Base-by-base conservation (phyloP, 345 rosid genomes). In the Microthlaspi erraticum region DNA sequence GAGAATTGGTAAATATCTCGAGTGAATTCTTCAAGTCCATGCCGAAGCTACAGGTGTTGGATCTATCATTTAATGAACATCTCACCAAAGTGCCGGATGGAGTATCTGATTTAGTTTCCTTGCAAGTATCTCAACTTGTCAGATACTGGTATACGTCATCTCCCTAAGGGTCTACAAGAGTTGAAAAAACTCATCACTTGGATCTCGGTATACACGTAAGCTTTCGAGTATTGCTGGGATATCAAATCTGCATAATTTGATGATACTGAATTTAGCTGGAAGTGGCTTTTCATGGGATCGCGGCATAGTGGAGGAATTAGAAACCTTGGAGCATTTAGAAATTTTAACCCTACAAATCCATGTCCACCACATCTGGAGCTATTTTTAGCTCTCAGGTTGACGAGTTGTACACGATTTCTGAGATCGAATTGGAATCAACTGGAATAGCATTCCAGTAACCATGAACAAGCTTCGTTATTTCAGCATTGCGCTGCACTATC, bases 1-100 rank as follows among this genome's bases (percentile, higher is more conserved):
- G 20, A 8, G 26, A 23, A n/a, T n/a, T 73, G 59, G 10, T 2
- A 38, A 66, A 31, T 0, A 66, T 78, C 4, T 38, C 70, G 31
- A 19, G 12, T 18, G 66, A 26, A 14, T 82, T 72, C 61, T 79
- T 79, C 58, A 45, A 31, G 3, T 79, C n/a, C 26, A 81, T 81
- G 85, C 77, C 77, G 19, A 46, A 14, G 48, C 36, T 81, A 32
- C 49, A 1, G n/a, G 81, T 73, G 42, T 59, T 79, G 72, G 75
- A 81, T 49, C 60, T 81, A 31, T 81, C 82, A 1, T 0, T 0
- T 6, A 79, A 78, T 14, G 0, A 1, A 0, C 7, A 8, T 0
- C 26, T 64, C 11, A 0, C 0, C 3, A 62, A 34, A 36, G 11
- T 71, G 7, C 65, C 73, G 0, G 18, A 48, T 0, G 59, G 10